Conservation (phyloP, 164 flowering plant species). For the Kalanchoe fedtschenkoi region DNA sequence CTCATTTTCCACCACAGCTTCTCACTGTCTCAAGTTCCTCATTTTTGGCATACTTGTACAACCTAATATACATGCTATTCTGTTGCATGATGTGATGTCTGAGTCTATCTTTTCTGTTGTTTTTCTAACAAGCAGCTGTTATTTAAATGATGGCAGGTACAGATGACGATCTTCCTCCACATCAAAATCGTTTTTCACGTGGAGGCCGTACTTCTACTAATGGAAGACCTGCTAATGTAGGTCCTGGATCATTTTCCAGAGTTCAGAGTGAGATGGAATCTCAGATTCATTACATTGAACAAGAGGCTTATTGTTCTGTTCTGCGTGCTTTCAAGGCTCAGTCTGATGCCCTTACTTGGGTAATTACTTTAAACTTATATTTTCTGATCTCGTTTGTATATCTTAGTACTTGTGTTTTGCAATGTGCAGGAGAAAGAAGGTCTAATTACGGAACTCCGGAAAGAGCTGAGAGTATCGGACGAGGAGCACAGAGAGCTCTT, state of each 20-base stretch:
- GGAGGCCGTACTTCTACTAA: slow-evolving; percentile 29
- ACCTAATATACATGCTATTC: neutral
- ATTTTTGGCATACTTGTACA: neutral
- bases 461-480: slow-evolving; percentile 41
- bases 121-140: neutral
- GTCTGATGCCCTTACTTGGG: slow-evolving; percentile 95
- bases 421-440: slow-evolving; percentile 31
- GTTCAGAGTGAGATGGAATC: slow-evolving; percentile 61
- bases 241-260: slow-evolving; percentile 35
- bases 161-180: slow-evolving; percentile 61
- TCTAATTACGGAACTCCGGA: slow-evolving; percentile 40
- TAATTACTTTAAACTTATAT: slow-evolving; percentile 13
- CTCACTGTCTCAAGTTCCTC: no score
- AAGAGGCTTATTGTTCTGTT: slow-evolving; percentile 76
- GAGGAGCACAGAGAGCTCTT: slow-evolving; percentile 44
- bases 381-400: neutral
- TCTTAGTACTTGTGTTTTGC: neutral
- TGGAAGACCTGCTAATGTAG: slow-evolving; percentile 29
- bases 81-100: neutral
- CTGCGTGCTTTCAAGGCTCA: slow-evolving; percentile 95
- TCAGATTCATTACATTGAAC: slow-evolving; percentile 73
- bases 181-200: slow-evolving; percentile 30
- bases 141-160: slow-evolving; percentile 31
- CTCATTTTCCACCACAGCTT: no score
- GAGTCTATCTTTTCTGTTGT: neutral